Base-by-base conservation (phyloP, 192 early-diverging fungal genomes). In the Neocallimastix lanati region DNA sequence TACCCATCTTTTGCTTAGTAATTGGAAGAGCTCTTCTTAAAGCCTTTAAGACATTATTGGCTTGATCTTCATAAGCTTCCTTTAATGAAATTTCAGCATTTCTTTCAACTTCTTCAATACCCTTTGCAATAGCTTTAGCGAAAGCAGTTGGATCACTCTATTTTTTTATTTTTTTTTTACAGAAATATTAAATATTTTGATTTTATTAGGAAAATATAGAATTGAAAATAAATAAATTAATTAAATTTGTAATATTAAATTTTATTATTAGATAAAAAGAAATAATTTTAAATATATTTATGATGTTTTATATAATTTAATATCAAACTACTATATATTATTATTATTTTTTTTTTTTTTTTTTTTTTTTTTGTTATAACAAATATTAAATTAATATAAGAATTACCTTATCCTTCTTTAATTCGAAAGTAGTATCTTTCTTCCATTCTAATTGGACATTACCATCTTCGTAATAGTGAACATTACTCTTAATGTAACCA, bases 401-500 rank as follows among this genome's bases (percentile, higher is more conserved):
- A 77, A 2, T 28, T 38, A 78, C 77, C 77, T 78, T 67, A n/a
- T 67, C 50, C 6, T 78, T 78, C 0, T 15, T 9, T 81, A 38
- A 81, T 33, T 2, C 77, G 81, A 50, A 28, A 76, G 87, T 86
- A 76, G 92, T 83, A 12, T 94, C 92, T 80, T 94, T 93, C 28
- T 88, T 85, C 28, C 93, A 87, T 78, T 95, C 92, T 67, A 98
- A 83, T 85, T 99, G 98, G 50, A 99, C 96, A 81, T 99, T 99
- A 21, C 98, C 98, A 81, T 99, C 96, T 88, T 99, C 98, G 84
- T 96, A 99, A 84, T 99, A 99, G 82, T 99, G 98, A 25, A 99
- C 95, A 76, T 92, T 86, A 28, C 94, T 92, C 81, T 91, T 90
- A 29, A 93, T 82, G 21, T 83, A 85, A 3, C 96, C 96, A 0